phyloP scores from a whole-genome alignment of 768 basidiomycete genomes.

The Podaxis carcinomalis region DNA sequence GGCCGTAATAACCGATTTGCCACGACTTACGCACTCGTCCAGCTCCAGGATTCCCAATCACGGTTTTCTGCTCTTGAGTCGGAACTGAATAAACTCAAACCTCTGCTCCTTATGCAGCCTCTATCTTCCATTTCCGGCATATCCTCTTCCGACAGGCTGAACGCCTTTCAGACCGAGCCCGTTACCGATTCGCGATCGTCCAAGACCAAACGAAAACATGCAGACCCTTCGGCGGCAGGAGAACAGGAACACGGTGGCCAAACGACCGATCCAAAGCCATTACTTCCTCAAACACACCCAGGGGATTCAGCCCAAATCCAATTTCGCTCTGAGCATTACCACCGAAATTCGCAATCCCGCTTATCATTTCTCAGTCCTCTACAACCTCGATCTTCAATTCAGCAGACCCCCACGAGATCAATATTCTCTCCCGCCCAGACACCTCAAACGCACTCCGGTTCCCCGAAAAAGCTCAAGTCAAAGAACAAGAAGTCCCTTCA shows the following conservation, averaged over 20 bases:
- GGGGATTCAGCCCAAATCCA: background rate
- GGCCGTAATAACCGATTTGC: background rate
- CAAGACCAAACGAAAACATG: constrained; percentile 21
- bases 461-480: constrained; percentile 12
- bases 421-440: constrained; percentile 14
- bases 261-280: background rate
- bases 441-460: constrained; percentile 10
- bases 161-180: background rate
- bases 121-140: constrained; percentile 18
- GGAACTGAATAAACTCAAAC: constrained; percentile 62
- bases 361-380: background rate
- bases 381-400: background rate
- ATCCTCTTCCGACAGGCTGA: background rate
- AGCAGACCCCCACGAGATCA: constrained; percentile 5
- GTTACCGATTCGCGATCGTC: background rate
- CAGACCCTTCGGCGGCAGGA: background rate
- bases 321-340: background rate
- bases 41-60: constrained; percentile 58
- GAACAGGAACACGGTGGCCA: background rate
- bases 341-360: background rate
- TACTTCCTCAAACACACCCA: background rate
- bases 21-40: constrained; percentile 1
- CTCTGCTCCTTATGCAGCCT: constrained; percentile 65
- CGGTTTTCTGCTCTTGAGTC: constrained; percentile 54
- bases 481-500: constrained; percentile 13